phyloP scores from a whole-genome alignment of 345 rosid genomes.

The Camelina sativa region DNA sequence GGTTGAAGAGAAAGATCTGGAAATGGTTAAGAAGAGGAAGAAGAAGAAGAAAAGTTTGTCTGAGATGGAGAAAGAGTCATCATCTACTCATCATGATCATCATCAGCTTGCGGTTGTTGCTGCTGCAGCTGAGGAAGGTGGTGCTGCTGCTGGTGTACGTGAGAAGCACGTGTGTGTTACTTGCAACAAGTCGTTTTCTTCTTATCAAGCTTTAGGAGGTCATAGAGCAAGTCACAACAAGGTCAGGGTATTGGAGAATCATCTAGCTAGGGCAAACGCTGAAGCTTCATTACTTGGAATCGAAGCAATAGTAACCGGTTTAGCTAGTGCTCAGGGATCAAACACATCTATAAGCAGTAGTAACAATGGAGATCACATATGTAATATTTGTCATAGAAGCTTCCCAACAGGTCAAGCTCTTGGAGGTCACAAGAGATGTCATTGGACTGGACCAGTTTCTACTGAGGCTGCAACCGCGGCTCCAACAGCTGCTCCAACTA shows the following conservation, averaged over 20 bases:
- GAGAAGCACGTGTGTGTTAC: constrained; percentile 43
- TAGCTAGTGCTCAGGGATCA: constrained; percentile 38
- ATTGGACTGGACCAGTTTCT: constrained; percentile 47
- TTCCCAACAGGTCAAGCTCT: constrained; percentile 61
- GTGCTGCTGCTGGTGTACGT: constrained; percentile 18
- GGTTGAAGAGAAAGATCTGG: constrained; percentile 1
- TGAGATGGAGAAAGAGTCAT: constrained; percentile 47
- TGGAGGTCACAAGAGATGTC: constrained; percentile 62
- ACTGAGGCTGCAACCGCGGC: constrained; percentile 35
- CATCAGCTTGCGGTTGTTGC: constrained; percentile 24
- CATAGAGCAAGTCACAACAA: constrained; percentile 63
- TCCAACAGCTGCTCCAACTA: constrained; percentile 14
- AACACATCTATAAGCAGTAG: constrained; percentile 33
- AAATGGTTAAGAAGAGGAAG: constrained; percentile 28
- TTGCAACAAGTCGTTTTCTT: constrained; percentile 53
- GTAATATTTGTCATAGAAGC: constrained; percentile 46
- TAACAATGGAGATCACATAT: constrained; percentile 45
- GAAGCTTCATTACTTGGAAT: constrained; percentile 40
- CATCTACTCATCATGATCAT: constrained; percentile 19
- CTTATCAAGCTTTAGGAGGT: constrained; percentile 63
- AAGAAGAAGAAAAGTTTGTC: constrained; percentile 46
- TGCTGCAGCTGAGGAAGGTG: constrained; percentile 20
- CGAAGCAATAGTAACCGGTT: constrained; percentile 30
- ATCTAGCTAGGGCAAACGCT: constrained; percentile 41
- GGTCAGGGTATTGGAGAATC: constrained; percentile 36